phyloP scores from a whole-genome alignment of 495 filamentous ascomycete genomes.

The Penicillium manginii region DNA sequence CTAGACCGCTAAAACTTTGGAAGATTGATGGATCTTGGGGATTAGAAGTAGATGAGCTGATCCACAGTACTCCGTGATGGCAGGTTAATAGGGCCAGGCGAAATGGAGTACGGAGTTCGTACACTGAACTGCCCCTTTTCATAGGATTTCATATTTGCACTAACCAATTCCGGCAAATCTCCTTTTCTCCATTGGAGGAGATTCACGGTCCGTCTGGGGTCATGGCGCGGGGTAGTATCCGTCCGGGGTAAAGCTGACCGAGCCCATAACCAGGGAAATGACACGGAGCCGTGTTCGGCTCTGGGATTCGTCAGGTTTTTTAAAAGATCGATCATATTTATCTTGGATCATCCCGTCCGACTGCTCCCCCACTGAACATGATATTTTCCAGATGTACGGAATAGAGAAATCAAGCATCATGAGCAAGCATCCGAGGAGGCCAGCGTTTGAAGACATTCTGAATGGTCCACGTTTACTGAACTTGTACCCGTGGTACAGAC shows the following conservation, averaged over 20 bases:
- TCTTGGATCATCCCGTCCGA: constrained; percentile 14
- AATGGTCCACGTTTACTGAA: constrained; percentile 15
- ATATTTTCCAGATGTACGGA: background rate
- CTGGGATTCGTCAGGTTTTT: constrained; percentile 14
- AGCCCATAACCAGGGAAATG: constrained; percentile 12
- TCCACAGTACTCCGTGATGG: too few species aligned
- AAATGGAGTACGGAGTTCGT: too few species aligned
- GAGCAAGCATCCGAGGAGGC: constrained; percentile 13
- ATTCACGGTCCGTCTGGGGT: constrained; percentile 23
- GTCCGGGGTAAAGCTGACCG: constrained; percentile 23
- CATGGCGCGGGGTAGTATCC: constrained; percentile 19
- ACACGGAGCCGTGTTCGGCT: constrained; percentile 18
- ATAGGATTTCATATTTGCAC: too few species aligned
- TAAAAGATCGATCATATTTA: constrained; percentile 15
- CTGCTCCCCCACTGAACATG: background rate
- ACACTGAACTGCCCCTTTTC: too few species aligned
- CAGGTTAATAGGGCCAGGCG: too few species aligned
- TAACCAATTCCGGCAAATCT: too few species aligned
- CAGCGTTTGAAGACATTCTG: constrained; percentile 14
- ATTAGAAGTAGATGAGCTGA: too few species aligned
- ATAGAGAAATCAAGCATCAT: constrained; percentile 19
- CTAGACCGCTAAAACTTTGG: too few species aligned
- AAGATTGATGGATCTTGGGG: too few species aligned
- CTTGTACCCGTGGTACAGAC: constrained; percentile 3
- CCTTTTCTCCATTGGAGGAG: constrained; percentile 20